Conservation (phyloP, 2,329 filamentous ascomycete genomes). For the Tolypocladium guangdongense region DNA sequence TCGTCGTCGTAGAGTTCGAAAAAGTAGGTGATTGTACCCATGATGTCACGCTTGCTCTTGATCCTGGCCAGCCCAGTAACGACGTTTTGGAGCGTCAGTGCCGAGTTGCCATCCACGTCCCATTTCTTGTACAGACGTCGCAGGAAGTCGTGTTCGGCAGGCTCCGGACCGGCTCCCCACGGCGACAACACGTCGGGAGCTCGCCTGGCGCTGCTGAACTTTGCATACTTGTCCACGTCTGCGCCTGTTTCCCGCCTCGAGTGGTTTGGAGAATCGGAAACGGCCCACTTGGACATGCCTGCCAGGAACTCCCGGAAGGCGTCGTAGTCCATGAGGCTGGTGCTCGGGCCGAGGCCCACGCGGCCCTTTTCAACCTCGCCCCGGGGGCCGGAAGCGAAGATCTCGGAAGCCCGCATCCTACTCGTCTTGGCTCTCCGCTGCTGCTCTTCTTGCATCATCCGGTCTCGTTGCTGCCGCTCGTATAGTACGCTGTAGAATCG, state of each 20-base stretch:
- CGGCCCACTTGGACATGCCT: conserved; percentile 82
- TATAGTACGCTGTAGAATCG: conserved; percentile 88
- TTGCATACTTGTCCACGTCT: conserved; percentile 46
- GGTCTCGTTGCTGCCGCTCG: conserved; percentile 75
- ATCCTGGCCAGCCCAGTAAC: conserved; percentile 83
- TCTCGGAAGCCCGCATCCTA: conserved; percentile 24
- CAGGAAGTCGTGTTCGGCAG: conserved; percentile 93
- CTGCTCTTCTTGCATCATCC: conserved; percentile 66
- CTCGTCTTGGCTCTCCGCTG: conserved; percentile 54
- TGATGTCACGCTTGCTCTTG: conserved; percentile 89
- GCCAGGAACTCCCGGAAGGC: conserved; percentile 91
- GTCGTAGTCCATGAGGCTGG: conserved; percentile 93
- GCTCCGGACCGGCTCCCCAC: conserved; percentile 49
- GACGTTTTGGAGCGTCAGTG: conserved; percentile 79
- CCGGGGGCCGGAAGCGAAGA: conserved; percentile 22
- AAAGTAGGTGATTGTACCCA: conserved; percentile 96
- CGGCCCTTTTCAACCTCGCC: conserved; percentile 68
- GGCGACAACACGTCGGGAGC: conserved; percentile 33
- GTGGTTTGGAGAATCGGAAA: conserved; percentile 68
- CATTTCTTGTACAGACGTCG: conserved; percentile 76
- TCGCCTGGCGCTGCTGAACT: conserved; percentile 45
- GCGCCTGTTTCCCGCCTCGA: conserved; percentile 35
- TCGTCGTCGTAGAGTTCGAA: conserved; percentile 96
- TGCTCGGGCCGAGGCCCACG: conserved; percentile 79
- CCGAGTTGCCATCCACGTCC: conserved; percentile 69